Evolutionary conservation across 1,139 yeast species (phyloP).

Genomic region (Hansenula sp.): DNA sequence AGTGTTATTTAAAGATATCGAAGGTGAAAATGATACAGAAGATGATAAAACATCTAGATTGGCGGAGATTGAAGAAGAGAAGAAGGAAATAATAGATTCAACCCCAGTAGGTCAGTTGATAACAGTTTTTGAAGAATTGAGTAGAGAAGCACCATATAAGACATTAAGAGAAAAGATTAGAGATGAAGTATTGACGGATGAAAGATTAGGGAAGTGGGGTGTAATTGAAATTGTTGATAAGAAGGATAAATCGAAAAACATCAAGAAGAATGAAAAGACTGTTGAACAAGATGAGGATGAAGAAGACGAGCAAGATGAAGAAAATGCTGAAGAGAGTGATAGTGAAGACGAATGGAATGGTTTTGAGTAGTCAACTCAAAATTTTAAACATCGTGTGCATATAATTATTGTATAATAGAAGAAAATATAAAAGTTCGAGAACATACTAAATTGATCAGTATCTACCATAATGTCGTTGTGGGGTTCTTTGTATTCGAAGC

Average conservation of each 20-base stretch:
- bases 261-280: slow-evolving; percentile 16
- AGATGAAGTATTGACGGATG: slow-evolving; percentile 64
- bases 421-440: too few relatives aligned
- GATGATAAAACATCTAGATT: slow-evolving; percentile 21
- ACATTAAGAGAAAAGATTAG: slow-evolving; percentile 62
- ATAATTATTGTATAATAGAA: background rate
- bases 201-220: slow-evolving; percentile 65
- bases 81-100: slow-evolving; percentile 30
- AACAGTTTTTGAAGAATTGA: slow-evolving; percentile 54
- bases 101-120: slow-evolving; percentile 57
- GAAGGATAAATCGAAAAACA: too few relatives aligned
- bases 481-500: too few relatives aligned
- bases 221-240: slow-evolving; percentile 29
- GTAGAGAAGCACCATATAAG: slow-evolving; percentile 47
- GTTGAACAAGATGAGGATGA: slow-evolving; percentile 26
- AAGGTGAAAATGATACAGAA: slow-evolving; percentile 38
- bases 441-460: too few relatives aligned
- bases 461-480: too few relatives aligned
- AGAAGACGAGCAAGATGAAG: slow-evolving; percentile 28
- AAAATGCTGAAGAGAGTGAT: slow-evolving; percentile 27
- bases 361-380: slow-evolving; percentile 32
- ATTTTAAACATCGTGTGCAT: background rate
- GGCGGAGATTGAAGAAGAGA: slow-evolving; percentile 26
- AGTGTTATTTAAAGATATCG: slow-evolving; percentile 46
- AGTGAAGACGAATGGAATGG: slow-evolving; percentile 55